phyloP scores from a whole-genome alignment of 805 yeast species.

The Isabelozyma heimii region DNA sequence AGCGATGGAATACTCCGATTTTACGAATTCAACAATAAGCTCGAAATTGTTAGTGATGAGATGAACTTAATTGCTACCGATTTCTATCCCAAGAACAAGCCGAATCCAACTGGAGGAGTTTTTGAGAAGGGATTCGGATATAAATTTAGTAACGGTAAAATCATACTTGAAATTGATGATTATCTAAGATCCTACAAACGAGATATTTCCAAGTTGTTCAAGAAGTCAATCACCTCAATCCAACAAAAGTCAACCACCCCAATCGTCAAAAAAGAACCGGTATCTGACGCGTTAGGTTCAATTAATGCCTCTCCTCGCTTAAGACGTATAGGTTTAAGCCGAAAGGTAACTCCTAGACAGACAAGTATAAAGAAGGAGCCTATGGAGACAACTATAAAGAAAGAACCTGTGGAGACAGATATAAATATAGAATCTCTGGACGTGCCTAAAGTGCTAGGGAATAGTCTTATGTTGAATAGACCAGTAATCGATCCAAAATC shows the following conservation, averaged over 20 bases:
- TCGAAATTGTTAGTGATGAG: constrained; percentile 40
- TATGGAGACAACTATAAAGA: too few species aligned
- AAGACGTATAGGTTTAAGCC: not conserved
- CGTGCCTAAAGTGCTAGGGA: too few species aligned
- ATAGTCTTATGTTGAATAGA: too few species aligned
- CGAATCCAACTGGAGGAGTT: constrained; percentile 13
- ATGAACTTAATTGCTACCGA: constrained; percentile 32
- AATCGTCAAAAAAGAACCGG: not conserved
- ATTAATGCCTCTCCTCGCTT: not conserved
- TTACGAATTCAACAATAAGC: constrained; percentile 48
- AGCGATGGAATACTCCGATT: constrained; percentile 46
- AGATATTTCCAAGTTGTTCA: constrained; percentile 28
- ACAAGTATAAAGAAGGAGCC: too few species aligned
- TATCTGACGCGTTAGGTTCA: not conserved
- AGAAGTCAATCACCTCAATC: not conserved
- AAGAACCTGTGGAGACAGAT: too few species aligned
- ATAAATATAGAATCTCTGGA: too few species aligned
- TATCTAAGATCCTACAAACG: constrained; percentile 32
- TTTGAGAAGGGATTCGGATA: constrained; percentile 18
- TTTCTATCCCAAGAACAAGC: constrained; percentile 21
- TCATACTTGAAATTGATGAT: constrained; percentile 29
- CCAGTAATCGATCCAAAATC: too few species aligned
- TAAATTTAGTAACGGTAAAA: constrained; percentile 21
- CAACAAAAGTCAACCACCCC: not conserved
- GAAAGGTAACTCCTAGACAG: too few species aligned